Evolutionary conservation across 2,329 filamentous ascomycete species (phyloP).

Genomic region (Phyllosticta paracitricarpa): DNA sequence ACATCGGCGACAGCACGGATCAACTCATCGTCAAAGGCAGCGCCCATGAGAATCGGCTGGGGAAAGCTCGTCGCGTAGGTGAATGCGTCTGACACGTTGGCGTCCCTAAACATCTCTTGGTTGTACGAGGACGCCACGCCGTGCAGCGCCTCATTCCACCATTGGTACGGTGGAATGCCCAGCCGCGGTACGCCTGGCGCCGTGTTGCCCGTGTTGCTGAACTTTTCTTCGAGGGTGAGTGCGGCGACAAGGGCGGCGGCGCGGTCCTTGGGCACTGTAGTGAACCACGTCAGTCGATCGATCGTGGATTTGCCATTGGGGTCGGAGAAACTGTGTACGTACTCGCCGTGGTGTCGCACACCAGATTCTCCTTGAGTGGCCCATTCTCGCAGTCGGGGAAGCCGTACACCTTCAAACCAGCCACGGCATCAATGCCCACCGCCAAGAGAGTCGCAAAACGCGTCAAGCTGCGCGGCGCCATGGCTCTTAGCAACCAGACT

Average conservation of each 20-base stretch:
- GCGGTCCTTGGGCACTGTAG: slow-evolving; percentile 24
- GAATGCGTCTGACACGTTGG: slow-evolving; percentile 35
- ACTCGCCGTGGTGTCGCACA: slow-evolving; percentile 40
- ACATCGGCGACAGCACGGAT: slow-evolving; percentile 47
- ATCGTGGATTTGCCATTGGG: neutral
- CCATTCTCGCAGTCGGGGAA: slow-evolving; percentile 45
- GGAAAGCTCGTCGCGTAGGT: slow-evolving; percentile 56
- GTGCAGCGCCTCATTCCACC: slow-evolving; percentile 52
- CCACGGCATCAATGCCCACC: neutral
- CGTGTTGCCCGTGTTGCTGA: slow-evolving; percentile 36
- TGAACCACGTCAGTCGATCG: neutral
- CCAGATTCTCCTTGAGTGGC: slow-evolving; percentile 38
- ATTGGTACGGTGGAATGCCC: slow-evolving; percentile 48
- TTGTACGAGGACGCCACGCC: slow-evolving; percentile 44
- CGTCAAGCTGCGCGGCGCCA: neutral
- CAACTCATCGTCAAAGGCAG: slow-evolving; percentile 54
- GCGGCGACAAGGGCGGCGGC: slow-evolving; percentile 40
- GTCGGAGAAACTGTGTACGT: slow-evolving; percentile 7
- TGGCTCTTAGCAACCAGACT: neutral
- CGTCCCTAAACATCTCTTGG: slow-evolving; percentile 43
- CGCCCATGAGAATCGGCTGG: slow-evolving; percentile 51
- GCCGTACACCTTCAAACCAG: neutral
- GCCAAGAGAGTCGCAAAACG: neutral
- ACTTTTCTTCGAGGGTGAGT: slow-evolving; percentile 45
- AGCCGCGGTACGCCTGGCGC: slow-evolving; percentile 45